These are phyloP conservation scores for Cichorium intybus DNA, from an alignment of 140 eudicot species.

Conservation along the genomic window DNA sequence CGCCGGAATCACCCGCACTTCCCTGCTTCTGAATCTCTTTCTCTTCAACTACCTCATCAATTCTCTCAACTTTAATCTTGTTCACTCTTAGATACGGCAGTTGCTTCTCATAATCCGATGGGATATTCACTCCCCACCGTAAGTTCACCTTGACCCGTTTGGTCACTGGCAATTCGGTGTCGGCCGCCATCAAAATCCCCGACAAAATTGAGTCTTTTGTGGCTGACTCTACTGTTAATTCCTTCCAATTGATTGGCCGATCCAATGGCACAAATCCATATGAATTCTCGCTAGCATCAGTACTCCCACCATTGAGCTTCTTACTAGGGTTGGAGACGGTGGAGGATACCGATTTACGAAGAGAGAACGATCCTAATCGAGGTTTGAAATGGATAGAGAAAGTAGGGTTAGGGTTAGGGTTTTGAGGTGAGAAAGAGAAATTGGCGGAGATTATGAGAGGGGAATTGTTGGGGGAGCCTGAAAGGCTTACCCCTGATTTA, in stretches of 20 bases:
- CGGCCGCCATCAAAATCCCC: slow-evolving; percentile 54
- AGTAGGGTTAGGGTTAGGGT: slow-evolving; percentile 53
- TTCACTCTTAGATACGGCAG: slow-evolving; percentile 65
- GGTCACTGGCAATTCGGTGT: slow-evolving; percentile 53
- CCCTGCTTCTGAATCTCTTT: slow-evolving; percentile 20
- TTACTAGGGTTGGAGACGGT: slow-evolving; percentile 6
- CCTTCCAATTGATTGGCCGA: slow-evolving; percentile 46
- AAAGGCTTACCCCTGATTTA: slow-evolving; percentile 62
- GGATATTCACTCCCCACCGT: slow-evolving; percentile 63
- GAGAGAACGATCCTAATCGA: slow-evolving; percentile 66
- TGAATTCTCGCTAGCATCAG: slow-evolving; percentile 27
- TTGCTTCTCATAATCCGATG: slow-evolving; percentile 32
- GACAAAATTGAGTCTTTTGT: slow-evolving; percentile 45
- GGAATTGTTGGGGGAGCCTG: slow-evolving; percentile 70
- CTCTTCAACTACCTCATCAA: slow-evolving; percentile 45
- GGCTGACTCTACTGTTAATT: slow-evolving; percentile 35
- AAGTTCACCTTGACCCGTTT: slow-evolving; percentile 44
- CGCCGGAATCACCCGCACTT: slow-evolving; percentile 24
- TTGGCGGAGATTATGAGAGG: slow-evolving; percentile 69
- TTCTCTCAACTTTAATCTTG: slow-evolving; percentile 69
- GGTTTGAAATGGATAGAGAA: slow-evolving; percentile 69
- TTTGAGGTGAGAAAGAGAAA: slow-evolving; percentile 56
- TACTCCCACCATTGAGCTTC: slow-evolving; percentile 17
- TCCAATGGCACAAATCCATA: slow-evolving; percentile 61
- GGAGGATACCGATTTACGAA: slow-evolving; percentile 50